phyloP scores from a whole-genome alignment of 495 filamentous ascomycete species.

The Darksidea phi region DNA sequence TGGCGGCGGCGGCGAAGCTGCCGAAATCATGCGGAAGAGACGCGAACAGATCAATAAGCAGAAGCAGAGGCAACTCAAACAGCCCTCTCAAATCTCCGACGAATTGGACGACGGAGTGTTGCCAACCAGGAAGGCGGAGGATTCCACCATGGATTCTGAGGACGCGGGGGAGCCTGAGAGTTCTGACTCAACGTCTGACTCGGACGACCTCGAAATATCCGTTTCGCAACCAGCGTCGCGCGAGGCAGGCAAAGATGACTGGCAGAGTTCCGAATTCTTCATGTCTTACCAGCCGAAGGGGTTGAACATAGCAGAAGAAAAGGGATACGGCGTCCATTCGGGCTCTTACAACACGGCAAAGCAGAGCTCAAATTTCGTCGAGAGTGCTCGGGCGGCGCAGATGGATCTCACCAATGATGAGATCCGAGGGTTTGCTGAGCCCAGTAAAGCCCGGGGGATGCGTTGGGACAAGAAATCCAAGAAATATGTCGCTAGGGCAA shows the following conservation, averaged over 20 bases:
- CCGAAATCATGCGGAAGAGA: constrained; percentile 72
- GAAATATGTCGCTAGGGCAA: constrained; percentile 86
- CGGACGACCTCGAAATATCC: constrained; percentile 73
- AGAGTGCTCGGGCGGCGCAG: constrained; percentile 73
- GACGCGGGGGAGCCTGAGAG: constrained; percentile 10
- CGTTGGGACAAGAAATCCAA: constrained; percentile 96
- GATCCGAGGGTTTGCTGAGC: constrained; percentile 68
- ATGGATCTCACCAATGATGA: constrained; percentile 90
- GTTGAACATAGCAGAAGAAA: constrained; percentile 76
- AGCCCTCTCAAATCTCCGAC: background rate
- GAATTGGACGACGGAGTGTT: constrained; percentile 32
- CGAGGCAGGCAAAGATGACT: constrained; percentile 50
- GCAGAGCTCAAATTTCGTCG: constrained; percentile 70
- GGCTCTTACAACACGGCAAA: constrained; percentile 55
- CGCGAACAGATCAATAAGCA: constrained; percentile 59
- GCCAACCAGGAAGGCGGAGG: constrained; percentile 32
- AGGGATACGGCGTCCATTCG: constrained; percentile 87
- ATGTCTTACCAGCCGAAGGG: constrained; percentile 88
- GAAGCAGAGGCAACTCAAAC: constrained; percentile 43
- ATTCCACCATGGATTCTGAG: constrained; percentile 13
- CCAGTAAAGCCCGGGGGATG: constrained; percentile 65
- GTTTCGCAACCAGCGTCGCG: constrained; percentile 59
- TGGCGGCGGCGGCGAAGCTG: constrained; percentile 65
- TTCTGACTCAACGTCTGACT: constrained; percentile 40
- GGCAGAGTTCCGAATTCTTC: constrained; percentile 84